These are phyloP conservation scores for Moesziomyces aphidis DNA, from an alignment of 1,284 basidiomycete species.

Conservation along the genomic window DNA sequence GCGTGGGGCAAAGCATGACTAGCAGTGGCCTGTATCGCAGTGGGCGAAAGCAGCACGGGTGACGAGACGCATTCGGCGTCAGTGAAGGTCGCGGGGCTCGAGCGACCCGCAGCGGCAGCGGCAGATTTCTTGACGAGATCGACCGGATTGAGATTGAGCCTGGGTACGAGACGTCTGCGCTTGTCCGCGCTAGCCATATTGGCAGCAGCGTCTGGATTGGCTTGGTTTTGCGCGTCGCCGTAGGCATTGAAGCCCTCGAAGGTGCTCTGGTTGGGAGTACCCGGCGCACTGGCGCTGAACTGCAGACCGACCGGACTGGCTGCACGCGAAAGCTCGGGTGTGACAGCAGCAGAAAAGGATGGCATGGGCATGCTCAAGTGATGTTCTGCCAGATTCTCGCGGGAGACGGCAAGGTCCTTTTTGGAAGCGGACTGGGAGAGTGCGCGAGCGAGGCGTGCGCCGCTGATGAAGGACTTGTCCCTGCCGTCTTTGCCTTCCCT, in stretches of 20 bases:
- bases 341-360: slow-evolving; percentile 32
- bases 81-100: slow-evolving; percentile 25
- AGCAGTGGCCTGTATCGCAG: slow-evolving; percentile 6
- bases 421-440: slow-evolving; percentile 24
- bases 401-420: slow-evolving; percentile 21
- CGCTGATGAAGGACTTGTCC: slow-evolving; percentile 37
- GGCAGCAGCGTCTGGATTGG: neutral
- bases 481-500: slow-evolving; percentile 26
- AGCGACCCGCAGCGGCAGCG: slow-evolving; percentile 22
- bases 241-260: slow-evolving; percentile 17
- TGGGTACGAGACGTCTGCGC: slow-evolving; percentile 27
- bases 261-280: slow-evolving; percentile 42
- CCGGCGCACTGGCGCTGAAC: slow-evolving; percentile 32
- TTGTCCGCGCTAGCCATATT: slow-evolving; percentile 17
- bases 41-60: slow-evolving; percentile 35
- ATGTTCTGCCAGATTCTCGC: slow-evolving; percentile 12
- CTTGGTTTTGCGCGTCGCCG: slow-evolving; percentile 2
- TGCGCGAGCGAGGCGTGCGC: slow-evolving; percentile 37
- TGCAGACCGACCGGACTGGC: slow-evolving; percentile 38
- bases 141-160: slow-evolving; percentile 29
- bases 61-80: slow-evolving; percentile 27
- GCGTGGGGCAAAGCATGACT: slow-evolving; percentile 3
- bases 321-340: slow-evolving; percentile 43
- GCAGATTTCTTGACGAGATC: slow-evolving; percentile 26
- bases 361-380: slow-evolving; percentile 15